Base-by-base conservation (phyloP, 805 yeast species). In the Cyberlindnera maritima region DNA sequence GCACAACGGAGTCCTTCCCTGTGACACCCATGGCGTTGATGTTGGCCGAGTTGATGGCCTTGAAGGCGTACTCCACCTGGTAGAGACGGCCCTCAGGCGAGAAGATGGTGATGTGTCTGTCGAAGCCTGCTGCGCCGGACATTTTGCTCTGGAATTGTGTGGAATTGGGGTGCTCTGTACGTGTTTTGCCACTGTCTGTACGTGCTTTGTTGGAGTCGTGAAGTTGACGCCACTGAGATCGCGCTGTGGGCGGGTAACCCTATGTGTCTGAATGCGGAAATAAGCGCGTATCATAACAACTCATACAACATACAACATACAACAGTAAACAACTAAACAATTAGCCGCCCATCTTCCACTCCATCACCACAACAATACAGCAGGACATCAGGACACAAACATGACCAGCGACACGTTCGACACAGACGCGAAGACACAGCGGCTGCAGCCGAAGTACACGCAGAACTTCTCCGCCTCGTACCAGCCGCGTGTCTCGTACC, bases 11-110 rank as follows among this genome's bases (percentile, higher is more conserved):
- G 65, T 87, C 92, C 59, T 83, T 81, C 45, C 98, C 98, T 41
- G 86, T 80, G 52, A 94, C 77, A 15, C 91, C 98, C 47, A 94
- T 63, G 23, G 95, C 86, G 37, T 96, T 94, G 62, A 94, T 81
- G 66, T 88, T 92, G 49, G 97, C 81, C 39, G 95, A 81, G 62
- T 90, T 94, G 65, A 94, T 90, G 5, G 98, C 98, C 67, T 94
- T 91, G 75, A 91, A 91, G 6, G 98, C 99, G 64, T 94, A 94
- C 68, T 94, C 99, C 32, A 92, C 99, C 71, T 94, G 99, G 71
- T 86, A 94, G 52, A 94, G 76, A 69, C 99, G 83, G 39, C 99
- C 99, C 66, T 94, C 99, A 18, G 99, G 99, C 34, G 98, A 92
- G 73, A 94, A 94, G 60, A 94, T 91, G 25, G 99, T 94, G 67